Evolutionary conservation across 768 basidiomycete genomes (phyloP).

Genomic region (Amanita fuliginea): DNA sequence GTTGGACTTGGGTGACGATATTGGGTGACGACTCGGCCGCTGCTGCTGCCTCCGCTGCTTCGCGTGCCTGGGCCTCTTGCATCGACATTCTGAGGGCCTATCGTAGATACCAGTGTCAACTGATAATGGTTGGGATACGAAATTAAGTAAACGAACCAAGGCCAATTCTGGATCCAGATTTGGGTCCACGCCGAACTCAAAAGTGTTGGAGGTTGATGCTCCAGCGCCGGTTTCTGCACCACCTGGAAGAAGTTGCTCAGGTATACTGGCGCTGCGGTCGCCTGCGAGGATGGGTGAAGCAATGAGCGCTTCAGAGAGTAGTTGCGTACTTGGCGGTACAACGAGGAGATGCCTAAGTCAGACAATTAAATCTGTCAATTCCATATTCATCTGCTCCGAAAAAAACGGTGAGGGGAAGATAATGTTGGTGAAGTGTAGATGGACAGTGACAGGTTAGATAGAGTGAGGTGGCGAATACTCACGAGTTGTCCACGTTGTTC

Average conservation of each 20-base stretch:
- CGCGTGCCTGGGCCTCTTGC: slow-evolving; percentile 85
- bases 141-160: slow-evolving; percentile 49
- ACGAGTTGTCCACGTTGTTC: slow-evolving; percentile 81
- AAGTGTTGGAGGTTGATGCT: slow-evolving; percentile 38
- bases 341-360: slow-evolving; percentile 63
- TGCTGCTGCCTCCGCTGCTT: slow-evolving; percentile 39
- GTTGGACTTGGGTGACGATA: slow-evolving; percentile 14
- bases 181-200: slow-evolving; percentile 91
- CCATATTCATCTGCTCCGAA: not conserved
- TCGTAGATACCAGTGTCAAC: not conserved
- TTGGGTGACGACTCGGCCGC: slow-evolving; percentile 16
- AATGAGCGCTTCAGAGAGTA: slow-evolving; percentile 77
- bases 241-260: slow-evolving; percentile 43
- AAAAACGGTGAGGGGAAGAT: not conserved
- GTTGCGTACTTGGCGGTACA: slow-evolving; percentile 64
- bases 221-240: slow-evolving; percentile 28
- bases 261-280: slow-evolving; percentile 61
- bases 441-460: no score
- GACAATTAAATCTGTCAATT: slow-evolving; percentile 4
- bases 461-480: slow-evolving; percentile 18
- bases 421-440: not conserved
- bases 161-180: slow-evolving; percentile 63
- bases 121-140: not conserved
- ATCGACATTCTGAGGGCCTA: slow-evolving; percentile 96
- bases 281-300: slow-evolving; percentile 74